Conservation (phyloP, 192 early-diverging fungal species). For the Chytriomyces hyalinus region DNA sequence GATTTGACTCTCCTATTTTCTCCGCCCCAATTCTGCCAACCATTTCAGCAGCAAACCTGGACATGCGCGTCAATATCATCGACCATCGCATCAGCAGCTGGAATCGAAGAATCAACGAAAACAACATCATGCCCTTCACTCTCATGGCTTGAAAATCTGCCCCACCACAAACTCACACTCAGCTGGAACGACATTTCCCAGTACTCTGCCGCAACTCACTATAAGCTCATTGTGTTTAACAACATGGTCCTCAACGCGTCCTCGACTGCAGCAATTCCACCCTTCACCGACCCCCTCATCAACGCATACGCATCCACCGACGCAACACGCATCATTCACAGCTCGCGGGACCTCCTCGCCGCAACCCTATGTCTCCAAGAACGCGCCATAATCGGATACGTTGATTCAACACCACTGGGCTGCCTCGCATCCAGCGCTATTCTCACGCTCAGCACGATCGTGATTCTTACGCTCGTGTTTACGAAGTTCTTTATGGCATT, state of each 20-base stretch:
- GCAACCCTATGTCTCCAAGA: conserved; percentile 21
- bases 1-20: conserved; percentile 40
- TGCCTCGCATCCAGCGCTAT: conserved; percentile 48
- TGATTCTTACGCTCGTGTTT: conserved; percentile 48
- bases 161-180: conserved; percentile 39
- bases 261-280: not conserved
- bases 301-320: not conserved
- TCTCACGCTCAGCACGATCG: conserved; percentile 33
- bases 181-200: conserved; percentile 41
- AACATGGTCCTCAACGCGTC: conserved; percentile 45
- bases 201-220: conserved; percentile 27
- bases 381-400: conserved; percentile 35
- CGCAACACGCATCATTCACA: conserved; percentile 2
- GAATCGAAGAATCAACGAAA: not conserved
- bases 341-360: not conserved
- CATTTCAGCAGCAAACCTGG: not conserved
- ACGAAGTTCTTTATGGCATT: conserved; percentile 54
- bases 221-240: conserved; percentile 43
- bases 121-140: not conserved
- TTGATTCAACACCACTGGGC: conserved; percentile 38
- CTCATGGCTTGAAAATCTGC: conserved; percentile 1
- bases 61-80: not conserved
- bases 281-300: not conserved
- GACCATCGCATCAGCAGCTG: not conserved
- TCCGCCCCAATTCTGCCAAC: not conserved